Evolutionary conservation across 805 yeast species (phyloP).

Genomic region (Nakazawaea holstii): DNA sequence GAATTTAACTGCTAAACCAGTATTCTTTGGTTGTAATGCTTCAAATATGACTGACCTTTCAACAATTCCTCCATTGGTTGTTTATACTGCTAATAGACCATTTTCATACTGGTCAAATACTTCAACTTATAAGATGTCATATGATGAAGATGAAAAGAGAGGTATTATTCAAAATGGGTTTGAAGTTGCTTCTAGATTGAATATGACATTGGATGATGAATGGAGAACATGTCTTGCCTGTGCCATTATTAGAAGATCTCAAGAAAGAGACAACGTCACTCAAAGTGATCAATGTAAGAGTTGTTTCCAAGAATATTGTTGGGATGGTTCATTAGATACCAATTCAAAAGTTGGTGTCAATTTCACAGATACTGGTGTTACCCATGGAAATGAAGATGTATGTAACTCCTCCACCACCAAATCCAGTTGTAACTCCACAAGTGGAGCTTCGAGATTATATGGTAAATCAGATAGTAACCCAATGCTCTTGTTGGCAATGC

Average conservation of each 20-base stretch:
- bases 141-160: slow-evolving; percentile 49
- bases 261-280: slow-evolving; percentile 56
- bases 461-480: neutral
- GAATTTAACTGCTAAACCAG: slow-evolving; percentile 63
- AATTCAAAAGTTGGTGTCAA: slow-evolving; percentile 18
- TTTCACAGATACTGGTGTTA: slow-evolving; percentile 35
- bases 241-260: slow-evolving; percentile 74
- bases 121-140: slow-evolving; percentile 65
- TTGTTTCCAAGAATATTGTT: slow-evolving; percentile 74
- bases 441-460: slow-evolving; percentile 12
- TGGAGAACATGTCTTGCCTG: slow-evolving; percentile 78
- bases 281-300: slow-evolving; percentile 65
- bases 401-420: slow-evolving; percentile 16
- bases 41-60: slow-evolving; percentile 42
- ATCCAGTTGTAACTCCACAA: slow-evolving; percentile 16
- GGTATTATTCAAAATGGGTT: slow-evolving; percentile 70
- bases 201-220: slow-evolving; percentile 60
- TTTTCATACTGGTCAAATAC: slow-evolving; percentile 62
- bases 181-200: slow-evolving; percentile 59
- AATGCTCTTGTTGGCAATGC: neutral
- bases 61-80: slow-evolving; percentile 63
- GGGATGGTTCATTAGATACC: slow-evolving; percentile 45
- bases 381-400: slow-evolving; percentile 22
- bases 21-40: slow-evolving; percentile 81
- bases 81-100: slow-evolving; percentile 74